These are phyloP conservation scores for Ophiosphaerella narmari DNA, from an alignment of 2,329 filamentous ascomycete species.

Conservation along the genomic window DNA sequence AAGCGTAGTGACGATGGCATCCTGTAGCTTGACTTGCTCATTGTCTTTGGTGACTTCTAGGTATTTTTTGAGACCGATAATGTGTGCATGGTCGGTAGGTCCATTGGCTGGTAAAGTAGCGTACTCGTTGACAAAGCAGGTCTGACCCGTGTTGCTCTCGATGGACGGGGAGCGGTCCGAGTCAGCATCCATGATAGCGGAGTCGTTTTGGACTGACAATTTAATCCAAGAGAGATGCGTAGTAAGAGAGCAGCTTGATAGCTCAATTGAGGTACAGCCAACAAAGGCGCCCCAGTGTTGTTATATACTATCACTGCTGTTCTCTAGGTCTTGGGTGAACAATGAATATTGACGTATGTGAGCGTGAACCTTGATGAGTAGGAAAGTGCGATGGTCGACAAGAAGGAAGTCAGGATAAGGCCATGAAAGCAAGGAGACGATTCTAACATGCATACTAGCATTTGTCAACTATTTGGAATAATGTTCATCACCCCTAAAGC, in stretches of 20 bases:
- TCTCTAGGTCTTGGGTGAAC: no score
- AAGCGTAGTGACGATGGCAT: slow-evolving; percentile 21
- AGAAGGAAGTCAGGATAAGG: not conserved
- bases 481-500: no score
- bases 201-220: not conserved
- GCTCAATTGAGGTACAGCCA: not conserved
- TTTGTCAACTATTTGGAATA: no score
- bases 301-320: no score
- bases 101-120: slow-evolving; percentile 6
- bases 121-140: slow-evolving; percentile 9
- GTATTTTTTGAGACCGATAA: slow-evolving; percentile 12
- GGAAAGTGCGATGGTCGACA: not conserved
- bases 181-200: slow-evolving; percentile 3
- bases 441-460: no score
- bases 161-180: not conserved
- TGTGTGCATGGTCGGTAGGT: slow-evolving; percentile 2
- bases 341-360: no score
- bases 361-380: no score
- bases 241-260: no score
- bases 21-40: slow-evolving; percentile 11
- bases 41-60: not conserved
- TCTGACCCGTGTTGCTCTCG: not conserved
- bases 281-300: no score
- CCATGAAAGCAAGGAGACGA: no score
- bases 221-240: not conserved